Evolutionary conservation across 306 rosid genomes (phyloP), one percentile per base, ranked within the genome.

Genomic region (Oxytropis ochrocephala): DNA sequence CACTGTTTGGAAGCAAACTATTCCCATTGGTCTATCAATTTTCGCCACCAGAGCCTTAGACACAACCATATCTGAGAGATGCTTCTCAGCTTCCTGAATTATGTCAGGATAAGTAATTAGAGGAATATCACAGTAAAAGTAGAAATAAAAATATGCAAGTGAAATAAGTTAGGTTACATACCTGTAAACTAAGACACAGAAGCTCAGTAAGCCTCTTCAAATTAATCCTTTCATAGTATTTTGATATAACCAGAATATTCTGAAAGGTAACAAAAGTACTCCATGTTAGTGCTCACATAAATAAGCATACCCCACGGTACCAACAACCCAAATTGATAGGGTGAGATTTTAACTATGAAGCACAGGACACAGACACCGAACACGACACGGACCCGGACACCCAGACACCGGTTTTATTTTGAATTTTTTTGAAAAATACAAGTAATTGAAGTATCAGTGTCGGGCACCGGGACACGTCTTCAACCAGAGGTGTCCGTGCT

Each of bases 51-150:
- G 64, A 1, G 97, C 97, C 86, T 94, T 94, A 19, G 99, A 88
- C 78, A 94, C 99, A 24, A 94, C 99, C 99, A 94, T 94, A 10
- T 91, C 99, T 8, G 99, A 94, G 33, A 94, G 92, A 81, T 94
- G 96, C 79, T 87, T 94, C 92, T 94, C 97, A 11, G 95, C 95
- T 64, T 94, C 99, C 99, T 94, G 79, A 56, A 67, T 50, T 64
- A 30, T 32, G 33, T 18, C 9, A 38, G 14, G 46, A 38, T n/a
- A 50, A 64, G 57, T 29, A 43, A 63, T 53, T 13, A 74, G 58
- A n/a, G n/a, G 11, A 49, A 32, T 21, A 12, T 48, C 73, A 48
- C 3, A 51, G 51, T 19, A 17, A 17, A 54, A n/a, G 36, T 6
- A 32, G 3, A 50, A 72, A 19, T 9, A 32, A 35, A 9, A 73